Evolutionary conservation across 257 asterid species (phyloP).

Genomic region (Petunia secreta): DNA sequence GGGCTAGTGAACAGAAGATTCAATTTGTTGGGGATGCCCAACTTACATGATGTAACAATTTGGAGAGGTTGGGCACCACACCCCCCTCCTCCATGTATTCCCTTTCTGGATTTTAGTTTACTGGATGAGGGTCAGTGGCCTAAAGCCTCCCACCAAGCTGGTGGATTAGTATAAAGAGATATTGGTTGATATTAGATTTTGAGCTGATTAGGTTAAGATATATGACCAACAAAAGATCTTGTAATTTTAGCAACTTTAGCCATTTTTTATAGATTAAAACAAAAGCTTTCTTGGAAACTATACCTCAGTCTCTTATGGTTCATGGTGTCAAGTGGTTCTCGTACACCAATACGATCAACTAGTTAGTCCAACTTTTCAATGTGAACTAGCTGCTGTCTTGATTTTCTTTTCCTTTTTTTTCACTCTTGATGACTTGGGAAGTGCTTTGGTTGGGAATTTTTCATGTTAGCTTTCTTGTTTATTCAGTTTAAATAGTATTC

Average conservation of each 20-base stretch:
- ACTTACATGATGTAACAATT: too few species aligned
- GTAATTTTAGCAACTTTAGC: not conserved
- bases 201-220: not conserved
- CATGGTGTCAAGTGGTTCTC: not conserved
- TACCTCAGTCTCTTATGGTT: not conserved
- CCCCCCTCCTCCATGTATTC: too few species aligned
- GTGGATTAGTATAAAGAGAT: too few species aligned
- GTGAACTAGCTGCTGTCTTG: not conserved
- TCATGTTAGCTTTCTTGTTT: not conserved
- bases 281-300: not conserved
- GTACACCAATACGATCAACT: conserved; percentile 3
- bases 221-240: not conserved
- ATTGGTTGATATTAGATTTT: not conserved
- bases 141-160: too few species aligned
- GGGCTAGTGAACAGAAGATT: not conserved
- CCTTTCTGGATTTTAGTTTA: too few species aligned
- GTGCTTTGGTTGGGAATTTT: conserved; percentile 1
- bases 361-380: not conserved
- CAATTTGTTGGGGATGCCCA: not conserved
- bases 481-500: not conserved
- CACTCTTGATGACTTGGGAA: not conserved
- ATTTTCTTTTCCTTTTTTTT: not conserved
- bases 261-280: not conserved
- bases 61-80: too few species aligned
- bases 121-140: too few species aligned